A percentile compares a stretch with the other conserved stretches of the same genome.
phyloP scores from a whole-genome alignment of 2,329 filamentous ascomycete genomes.

The Dactylonectria macrodidyma region DNA sequence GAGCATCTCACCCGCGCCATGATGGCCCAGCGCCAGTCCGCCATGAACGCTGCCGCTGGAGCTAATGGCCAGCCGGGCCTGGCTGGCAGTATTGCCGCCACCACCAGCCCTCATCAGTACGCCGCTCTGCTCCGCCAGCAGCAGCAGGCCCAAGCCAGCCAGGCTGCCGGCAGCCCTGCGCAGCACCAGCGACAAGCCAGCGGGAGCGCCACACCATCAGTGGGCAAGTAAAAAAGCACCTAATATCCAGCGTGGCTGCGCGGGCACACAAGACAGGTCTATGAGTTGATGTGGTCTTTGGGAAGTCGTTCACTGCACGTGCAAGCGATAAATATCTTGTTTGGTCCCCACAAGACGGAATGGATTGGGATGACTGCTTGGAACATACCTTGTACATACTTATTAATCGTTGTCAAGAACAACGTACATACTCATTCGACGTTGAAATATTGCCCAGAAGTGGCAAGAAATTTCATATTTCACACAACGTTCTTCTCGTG shows the following conservation, averaged over 20 bases:
- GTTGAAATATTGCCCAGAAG: constrained; percentile 34
- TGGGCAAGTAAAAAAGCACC: constrained; percentile 40
- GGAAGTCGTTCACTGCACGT: constrained; percentile 21
- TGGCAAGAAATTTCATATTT: constrained; percentile 31
- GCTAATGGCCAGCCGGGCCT: constrained; percentile 63
- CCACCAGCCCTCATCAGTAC: constrained; percentile 71
- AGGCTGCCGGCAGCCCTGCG: constrained; percentile 48
- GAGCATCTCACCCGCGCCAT: constrained; percentile 65
- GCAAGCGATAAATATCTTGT: constrained; percentile 35
- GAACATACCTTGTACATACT: constrained; percentile 38
- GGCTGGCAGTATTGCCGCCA: constrained; percentile 63
- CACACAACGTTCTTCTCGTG: constrained; percentile 12
- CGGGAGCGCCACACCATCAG: constrained; percentile 58
- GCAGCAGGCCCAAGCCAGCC: constrained; percentile 63
- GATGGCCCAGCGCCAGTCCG: constrained; percentile 65
- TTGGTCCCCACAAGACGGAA: constrained; percentile 33
- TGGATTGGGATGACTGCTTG: constrained; percentile 35
- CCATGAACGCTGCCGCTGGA: constrained; percentile 70
- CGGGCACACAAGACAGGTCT: background rate
- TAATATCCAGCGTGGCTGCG: background rate
- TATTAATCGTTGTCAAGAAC: constrained; percentile 42
- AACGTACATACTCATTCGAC: constrained; percentile 29
- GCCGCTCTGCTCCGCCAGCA: constrained; percentile 71
- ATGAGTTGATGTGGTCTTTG: constrained; percentile 17
- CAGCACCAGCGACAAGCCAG: constrained; percentile 55